A percentile compares a stretch with the other conserved stretches of the same genome.
These are phyloP conservation scores for Alternaria brassicae DNA, from an alignment of 2,329 filamentous ascomycete genomes.

Conservation along the genomic window DNA sequence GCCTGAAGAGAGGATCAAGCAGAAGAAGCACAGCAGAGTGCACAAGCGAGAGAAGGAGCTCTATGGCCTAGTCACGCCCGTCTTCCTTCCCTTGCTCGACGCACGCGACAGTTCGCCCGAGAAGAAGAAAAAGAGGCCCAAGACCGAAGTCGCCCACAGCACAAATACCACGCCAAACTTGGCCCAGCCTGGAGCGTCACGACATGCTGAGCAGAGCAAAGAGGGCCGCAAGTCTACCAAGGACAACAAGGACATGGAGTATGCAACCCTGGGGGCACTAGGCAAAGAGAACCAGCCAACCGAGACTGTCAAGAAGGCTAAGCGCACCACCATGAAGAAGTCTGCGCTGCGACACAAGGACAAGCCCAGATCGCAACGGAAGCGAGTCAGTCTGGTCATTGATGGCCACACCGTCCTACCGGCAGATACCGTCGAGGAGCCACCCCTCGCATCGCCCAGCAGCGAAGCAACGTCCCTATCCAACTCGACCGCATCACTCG, in stretches of 20 bases:
- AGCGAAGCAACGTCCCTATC: slow-evolving; percentile 42
- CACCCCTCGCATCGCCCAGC: slow-evolving; percentile 37
- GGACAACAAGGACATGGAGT: slow-evolving; percentile 26
- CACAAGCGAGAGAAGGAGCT: slow-evolving; percentile 50
- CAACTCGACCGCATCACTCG: slow-evolving; percentile 39
- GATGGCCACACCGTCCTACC: slow-evolving; percentile 50
- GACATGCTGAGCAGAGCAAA: slow-evolving; percentile 33
- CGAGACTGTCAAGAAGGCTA: slow-evolving; percentile 34
- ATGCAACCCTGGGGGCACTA: slow-evolving; percentile 13
- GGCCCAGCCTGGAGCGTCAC: slow-evolving; percentile 21
- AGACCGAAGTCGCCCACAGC: slow-evolving; percentile 15
- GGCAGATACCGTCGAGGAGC: slow-evolving; percentile 42
- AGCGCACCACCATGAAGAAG: slow-evolving; percentile 40
- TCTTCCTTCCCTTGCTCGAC: slow-evolving; percentile 48
- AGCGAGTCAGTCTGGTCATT: slow-evolving; percentile 48
- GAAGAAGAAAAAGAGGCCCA: slow-evolving; percentile 34
- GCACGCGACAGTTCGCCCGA: slow-evolving; percentile 34
- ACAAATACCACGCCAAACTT: slow-evolving; percentile 14
- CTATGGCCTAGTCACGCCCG: slow-evolving; percentile 46
- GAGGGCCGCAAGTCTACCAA: slow-evolving; percentile 28
- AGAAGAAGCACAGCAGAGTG: slow-evolving; percentile 46
- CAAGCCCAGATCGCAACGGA: slow-evolving; percentile 34
- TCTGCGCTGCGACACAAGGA: slow-evolving; percentile 42
- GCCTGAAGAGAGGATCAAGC: slow-evolving; percentile 39
- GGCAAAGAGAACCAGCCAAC: slow-evolving; percentile 20